Evolutionary conservation across 208 protist genomes (phyloP).

Genomic region (Trypanosomatidae sp.): DNA sequence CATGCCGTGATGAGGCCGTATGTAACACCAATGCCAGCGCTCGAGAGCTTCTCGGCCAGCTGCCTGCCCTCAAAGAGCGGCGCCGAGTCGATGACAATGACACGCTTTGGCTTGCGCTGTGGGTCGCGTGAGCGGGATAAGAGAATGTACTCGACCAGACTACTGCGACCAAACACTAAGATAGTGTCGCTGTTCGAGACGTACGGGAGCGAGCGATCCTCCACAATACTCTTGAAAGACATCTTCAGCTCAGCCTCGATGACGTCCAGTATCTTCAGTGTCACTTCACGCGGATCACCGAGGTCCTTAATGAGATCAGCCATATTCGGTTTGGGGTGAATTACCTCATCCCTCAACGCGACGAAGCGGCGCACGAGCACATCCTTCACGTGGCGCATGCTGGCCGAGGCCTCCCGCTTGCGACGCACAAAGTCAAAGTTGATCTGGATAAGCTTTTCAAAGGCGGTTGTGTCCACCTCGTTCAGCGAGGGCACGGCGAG

Average conservation of each 20-base stretch:
- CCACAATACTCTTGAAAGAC: conserved; percentile 73
- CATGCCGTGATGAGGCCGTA: conserved; percentile 94
- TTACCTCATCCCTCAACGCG: conserved; percentile 35
- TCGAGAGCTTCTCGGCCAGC: conserved; percentile 72
- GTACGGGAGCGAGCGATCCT: conserved; percentile 70
- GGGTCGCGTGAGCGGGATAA: conserved; percentile 45
- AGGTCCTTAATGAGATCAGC: conserved; percentile 29
- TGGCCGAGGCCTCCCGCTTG: conserved; percentile 54
- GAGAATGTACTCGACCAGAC: conserved; percentile 72
- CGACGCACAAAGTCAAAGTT: conserved; percentile 77
- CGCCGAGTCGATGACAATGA: conserved; percentile 95
- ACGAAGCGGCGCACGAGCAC: conserved; percentile 58
- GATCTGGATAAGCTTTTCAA: conserved; percentile 60
- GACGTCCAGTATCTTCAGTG: conserved; percentile 39
- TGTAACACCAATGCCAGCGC: conserved; percentile 88
- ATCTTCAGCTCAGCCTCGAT: conserved; percentile 62
- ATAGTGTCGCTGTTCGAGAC: conserved; percentile 70
- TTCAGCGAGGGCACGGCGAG: conserved; percentile 42
- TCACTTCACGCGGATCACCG: conserved; percentile 46
- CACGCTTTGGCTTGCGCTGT: conserved; percentile 50
- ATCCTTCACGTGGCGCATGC: conserved; percentile 77
- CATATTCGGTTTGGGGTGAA: conserved; percentile 26
- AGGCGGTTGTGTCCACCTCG: conserved; percentile 43
- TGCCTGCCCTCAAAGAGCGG: conserved; percentile 91
- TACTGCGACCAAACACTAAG: conserved; percentile 81